phyloP scores from a whole-genome alignment of 1,284 basidiomycete species.

The Kwoniella shivajii region DNA sequence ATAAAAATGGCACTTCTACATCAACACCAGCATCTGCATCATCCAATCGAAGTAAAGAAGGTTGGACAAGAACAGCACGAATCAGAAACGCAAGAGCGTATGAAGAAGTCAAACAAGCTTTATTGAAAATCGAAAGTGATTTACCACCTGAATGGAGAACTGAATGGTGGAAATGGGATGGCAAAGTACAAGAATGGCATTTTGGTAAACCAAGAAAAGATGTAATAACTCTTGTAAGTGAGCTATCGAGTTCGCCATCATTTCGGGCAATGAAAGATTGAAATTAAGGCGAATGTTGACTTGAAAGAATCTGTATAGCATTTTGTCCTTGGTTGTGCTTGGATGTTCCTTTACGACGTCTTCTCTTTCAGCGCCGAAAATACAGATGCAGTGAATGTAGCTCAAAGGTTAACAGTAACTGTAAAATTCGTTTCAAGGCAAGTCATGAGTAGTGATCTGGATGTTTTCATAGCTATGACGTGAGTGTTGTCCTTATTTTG shows the following conservation, averaged over 20 bases:
- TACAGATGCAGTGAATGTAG: constrained; percentile 34
- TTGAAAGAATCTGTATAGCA: constrained; percentile 22
- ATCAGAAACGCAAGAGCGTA: constrained; percentile 42
- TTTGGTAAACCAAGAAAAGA: constrained; percentile 26
- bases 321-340: constrained; percentile 43
- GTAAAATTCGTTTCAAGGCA: constrained; percentile 18
- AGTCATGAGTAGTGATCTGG: constrained; percentile 26
- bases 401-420: constrained; percentile 30
- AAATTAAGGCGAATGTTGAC: background rate
- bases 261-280: too few species aligned
- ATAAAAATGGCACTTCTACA: background rate
- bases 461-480: constrained; percentile 46
- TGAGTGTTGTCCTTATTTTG: too few species aligned
- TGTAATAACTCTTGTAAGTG: constrained; percentile 34
- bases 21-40: background rate
- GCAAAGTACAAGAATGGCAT: constrained; percentile 35
- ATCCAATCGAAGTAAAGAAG: constrained; percentile 1
- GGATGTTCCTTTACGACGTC: constrained; percentile 50
- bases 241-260: too few species aligned
- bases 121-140: constrained; percentile 36
- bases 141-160: constrained; percentile 39
- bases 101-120: constrained; percentile 30
- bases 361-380: constrained; percentile 40
- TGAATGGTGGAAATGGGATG: constrained; percentile 42
- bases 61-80: constrained; percentile 32